These are phyloP conservation scores for Cladosporium sp. DNA, from an alignment of 2,329 filamentous ascomycete genomes.

Conservation along the genomic window DNA sequence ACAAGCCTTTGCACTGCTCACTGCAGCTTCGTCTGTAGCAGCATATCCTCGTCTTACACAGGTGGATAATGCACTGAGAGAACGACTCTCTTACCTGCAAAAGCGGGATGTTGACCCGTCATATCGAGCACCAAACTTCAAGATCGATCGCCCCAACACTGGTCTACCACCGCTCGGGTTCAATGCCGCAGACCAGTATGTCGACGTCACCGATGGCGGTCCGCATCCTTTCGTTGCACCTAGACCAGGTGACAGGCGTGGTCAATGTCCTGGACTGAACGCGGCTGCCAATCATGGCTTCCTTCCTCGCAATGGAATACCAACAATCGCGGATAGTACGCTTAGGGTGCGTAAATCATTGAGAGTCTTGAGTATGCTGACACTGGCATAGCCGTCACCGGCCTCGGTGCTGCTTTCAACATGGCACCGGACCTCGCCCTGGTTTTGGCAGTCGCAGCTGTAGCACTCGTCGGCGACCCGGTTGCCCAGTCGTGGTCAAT, in stretches of 20 bases:
- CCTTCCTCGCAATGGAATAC: constrained; percentile 34
- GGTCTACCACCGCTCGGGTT: constrained; percentile 19
- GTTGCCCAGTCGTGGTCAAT: background rate
- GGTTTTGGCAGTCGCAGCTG: constrained; percentile 36
- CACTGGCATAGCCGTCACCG: constrained; percentile 32
- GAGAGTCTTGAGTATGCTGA: constrained; percentile 21
- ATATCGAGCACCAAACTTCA: background rate
- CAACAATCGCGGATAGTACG: constrained; percentile 18
- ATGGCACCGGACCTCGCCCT: constrained; percentile 33
- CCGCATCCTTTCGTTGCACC: constrained; percentile 34
- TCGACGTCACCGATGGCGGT: constrained; percentile 22
- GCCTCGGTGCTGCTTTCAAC: constrained; percentile 28
- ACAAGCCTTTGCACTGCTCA: background rate
- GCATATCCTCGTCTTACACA: background rate
- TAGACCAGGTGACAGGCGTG: constrained; percentile 29
- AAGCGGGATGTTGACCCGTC: background rate
- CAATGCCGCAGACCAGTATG: constrained; percentile 27
- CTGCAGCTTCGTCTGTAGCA: background rate
- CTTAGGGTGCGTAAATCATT: background rate
- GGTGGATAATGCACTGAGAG: background rate
- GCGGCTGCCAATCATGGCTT: constrained; percentile 23
- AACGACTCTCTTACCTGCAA: background rate
- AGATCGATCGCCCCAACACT: constrained; percentile 8
- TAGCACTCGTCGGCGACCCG: constrained; percentile 31
- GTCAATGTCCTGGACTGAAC: constrained; percentile 35